Evolutionary conservation across 1,284 basidiomycete species (phyloP).

Genomic region (Ustilago nuda): DNA sequence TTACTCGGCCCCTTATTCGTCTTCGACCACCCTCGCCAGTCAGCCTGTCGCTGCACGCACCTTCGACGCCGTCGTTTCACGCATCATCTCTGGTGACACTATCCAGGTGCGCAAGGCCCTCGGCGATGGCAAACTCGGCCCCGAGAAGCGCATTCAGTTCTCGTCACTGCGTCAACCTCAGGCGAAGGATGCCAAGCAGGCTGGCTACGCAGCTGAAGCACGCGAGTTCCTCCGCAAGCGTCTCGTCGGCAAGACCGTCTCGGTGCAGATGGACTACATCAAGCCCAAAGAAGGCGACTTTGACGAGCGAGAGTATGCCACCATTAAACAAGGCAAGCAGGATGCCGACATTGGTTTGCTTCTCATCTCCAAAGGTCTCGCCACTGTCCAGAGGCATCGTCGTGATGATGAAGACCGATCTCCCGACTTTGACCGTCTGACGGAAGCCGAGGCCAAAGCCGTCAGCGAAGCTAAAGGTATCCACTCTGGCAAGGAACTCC

Average conservation of each 20-base stretch:
- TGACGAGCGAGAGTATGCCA: slow-evolving; percentile 64
- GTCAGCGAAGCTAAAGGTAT: slow-evolving; percentile 83
- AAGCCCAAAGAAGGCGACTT: slow-evolving; percentile 62
- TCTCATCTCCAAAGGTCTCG: slow-evolving; percentile 90
- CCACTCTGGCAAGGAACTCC: slow-evolving; percentile 89
- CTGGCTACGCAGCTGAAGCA: slow-evolving; percentile 89
- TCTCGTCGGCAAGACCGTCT: slow-evolving; percentile 60
- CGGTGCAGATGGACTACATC: slow-evolving; percentile 64
- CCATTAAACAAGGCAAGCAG: slow-evolving; percentile 57
- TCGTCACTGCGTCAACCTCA: slow-evolving; percentile 83
- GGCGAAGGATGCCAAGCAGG: slow-evolving; percentile 83
- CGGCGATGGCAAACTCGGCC: slow-evolving; percentile 70
- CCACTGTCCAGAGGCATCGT: slow-evolving; percentile 88
- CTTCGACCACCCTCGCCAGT: slow-evolving; percentile 39
- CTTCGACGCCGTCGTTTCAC: slow-evolving; percentile 81
- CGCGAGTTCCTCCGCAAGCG: slow-evolving; percentile 74
- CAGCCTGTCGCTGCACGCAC: slow-evolving; percentile 50
- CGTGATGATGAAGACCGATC: slow-evolving; percentile 94
- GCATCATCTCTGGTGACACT: slow-evolving; percentile 93
- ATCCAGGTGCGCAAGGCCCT: slow-evolving; percentile 71
- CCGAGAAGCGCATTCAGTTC: slow-evolving; percentile 88
- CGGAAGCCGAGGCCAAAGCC: slow-evolving; percentile 88
- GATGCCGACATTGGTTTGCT: slow-evolving; percentile 84
- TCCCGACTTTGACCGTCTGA: slow-evolving; percentile 91
- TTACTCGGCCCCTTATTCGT: slow-evolving; percentile 61